Percentiles rank a stretch among this genome's conserved stretches.
Evolutionary conservation across 306 rosid species (phyloP).

Genomic region (Lupinus albus): DNA sequence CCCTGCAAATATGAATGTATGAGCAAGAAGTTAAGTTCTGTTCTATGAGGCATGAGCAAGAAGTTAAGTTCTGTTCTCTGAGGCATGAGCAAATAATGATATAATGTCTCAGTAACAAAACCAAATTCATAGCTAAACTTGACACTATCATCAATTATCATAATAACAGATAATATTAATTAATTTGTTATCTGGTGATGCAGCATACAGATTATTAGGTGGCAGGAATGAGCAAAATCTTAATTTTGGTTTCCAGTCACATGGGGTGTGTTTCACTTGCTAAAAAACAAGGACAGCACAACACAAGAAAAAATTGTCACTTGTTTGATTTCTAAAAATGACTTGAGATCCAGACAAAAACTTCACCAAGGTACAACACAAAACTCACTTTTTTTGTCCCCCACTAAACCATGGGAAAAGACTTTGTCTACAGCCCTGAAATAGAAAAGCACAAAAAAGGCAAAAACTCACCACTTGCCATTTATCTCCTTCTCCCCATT

Average conservation of each 20-base stretch:
- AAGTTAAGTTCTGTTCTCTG: conserved; percentile 34
- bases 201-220: conserved; percentile 20
- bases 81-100: conserved; percentile 32
- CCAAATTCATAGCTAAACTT: conserved; percentile 32
- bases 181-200: conserved; percentile 18
- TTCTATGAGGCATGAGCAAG: conserved; percentile 41
- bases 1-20: conserved; percentile 67
- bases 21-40: conserved; percentile 33
- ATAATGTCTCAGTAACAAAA: conserved; percentile 29
- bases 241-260: conserved; percentile 4
- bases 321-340: too few relatives aligned
- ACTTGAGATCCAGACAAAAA: too few relatives aligned
- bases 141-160: conserved; percentile 20
- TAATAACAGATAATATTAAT: conserved; percentile 20
- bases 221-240: conserved; percentile 21
- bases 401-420: too few relatives aligned
- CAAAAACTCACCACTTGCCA: too few relatives aligned
- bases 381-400: too few relatives aligned
- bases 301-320: too few relatives aligned
- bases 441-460: too few relatives aligned
- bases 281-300: too few relatives aligned
- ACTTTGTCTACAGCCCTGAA: too few relatives aligned
- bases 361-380: too few relatives aligned
- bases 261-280: too few relatives aligned
- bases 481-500: background rate